phyloP scores from a whole-genome alignment of 1,284 basidiomycete species.

The Moesziomyces sp. region DNA sequence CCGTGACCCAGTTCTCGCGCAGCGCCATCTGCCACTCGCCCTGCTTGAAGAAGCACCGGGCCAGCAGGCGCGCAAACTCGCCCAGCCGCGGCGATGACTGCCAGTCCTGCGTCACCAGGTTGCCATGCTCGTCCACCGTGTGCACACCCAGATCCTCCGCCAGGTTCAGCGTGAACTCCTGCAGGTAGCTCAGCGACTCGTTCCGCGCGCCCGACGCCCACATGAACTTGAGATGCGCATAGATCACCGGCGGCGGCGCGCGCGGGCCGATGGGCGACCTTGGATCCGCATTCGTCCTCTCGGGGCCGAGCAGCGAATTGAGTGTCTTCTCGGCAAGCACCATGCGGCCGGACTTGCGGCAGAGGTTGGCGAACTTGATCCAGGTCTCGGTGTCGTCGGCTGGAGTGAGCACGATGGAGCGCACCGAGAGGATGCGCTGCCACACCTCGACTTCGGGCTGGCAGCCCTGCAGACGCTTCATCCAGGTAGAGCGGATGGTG shows the following conservation, averaged over 20 bases:
- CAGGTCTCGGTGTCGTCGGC: slow-evolving; percentile 96
- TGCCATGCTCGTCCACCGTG: slow-evolving; percentile 59
- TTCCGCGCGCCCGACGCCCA: slow-evolving; percentile 87
- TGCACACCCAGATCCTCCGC: slow-evolving; percentile 79
- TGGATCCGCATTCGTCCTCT: slow-evolving; percentile 48
- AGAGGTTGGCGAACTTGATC: slow-evolving; percentile 92
- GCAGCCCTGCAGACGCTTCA: slow-evolving; percentile 85
- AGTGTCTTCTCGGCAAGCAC: slow-evolving; percentile 96
- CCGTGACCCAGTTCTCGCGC: slow-evolving; percentile 77
- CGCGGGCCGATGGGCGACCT: slow-evolving; percentile 57
- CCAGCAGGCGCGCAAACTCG: slow-evolving; percentile 87
- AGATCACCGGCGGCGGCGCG: slow-evolving; percentile 91
- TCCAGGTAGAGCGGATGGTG: slow-evolving; percentile 62
- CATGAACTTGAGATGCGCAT: slow-evolving; percentile 95
- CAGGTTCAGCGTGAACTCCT: slow-evolving; percentile 80
- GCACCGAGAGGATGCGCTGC: slow-evolving; percentile 96
- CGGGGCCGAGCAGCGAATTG: slow-evolving; percentile 71
- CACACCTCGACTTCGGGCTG: slow-evolving; percentile 99
- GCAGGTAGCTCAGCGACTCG: slow-evolving; percentile 85
- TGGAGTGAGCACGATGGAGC: slow-evolving; percentile 91
- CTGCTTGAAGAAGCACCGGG: slow-evolving; percentile 95
- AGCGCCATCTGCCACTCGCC: slow-evolving; percentile 91
- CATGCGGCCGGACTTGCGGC: slow-evolving; percentile 85
- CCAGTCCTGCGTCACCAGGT: slow-evolving; percentile 57
- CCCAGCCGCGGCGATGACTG: slow-evolving; percentile 67